Evolutionary conservation across 108 stramenopile species (phyloP), one percentile per base, ranked within the genome.

Genomic region (Nitzschia putrida): DNA sequence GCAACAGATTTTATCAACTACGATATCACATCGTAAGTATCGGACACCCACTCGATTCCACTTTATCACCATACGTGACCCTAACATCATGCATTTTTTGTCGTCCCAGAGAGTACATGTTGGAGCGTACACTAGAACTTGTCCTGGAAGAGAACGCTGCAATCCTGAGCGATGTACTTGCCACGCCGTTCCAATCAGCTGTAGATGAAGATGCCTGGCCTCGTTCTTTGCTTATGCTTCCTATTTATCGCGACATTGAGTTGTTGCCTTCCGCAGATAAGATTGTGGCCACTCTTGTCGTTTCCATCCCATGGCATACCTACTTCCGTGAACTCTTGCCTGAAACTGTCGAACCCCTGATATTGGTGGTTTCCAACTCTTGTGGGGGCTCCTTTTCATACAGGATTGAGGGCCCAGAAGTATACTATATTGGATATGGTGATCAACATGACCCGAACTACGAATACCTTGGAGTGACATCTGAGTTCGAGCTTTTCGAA

Each of bases 371-470:
- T 16, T 47, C 70, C 2, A 80, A 80, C 57, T 22, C 57, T 18
- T 77, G 79, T 44, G 42, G 26, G 8, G 60, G 77, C 24, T 7
- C 41, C 18, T 77, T 69, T 37, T 77, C 79, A 0, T 83, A 73
- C 24, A n/a, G 37, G 9, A 38, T 82, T 14, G 58, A 71, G 20
- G 81, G 81, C 25, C 18, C 20, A 7, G 49, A 65, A 2, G 69
- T 54, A 3, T 61, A 18, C 2, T 71, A 53, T 38, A 10, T 77
- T 16, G 81, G 81, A 2, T 7, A 0, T 5, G 75, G 68, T 13
- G 75, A 76, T 64, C 53, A 37, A 6, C 68, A 76, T 39, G 45
- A 76, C 23, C n/a, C 59, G 20, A 39, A 24, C 9, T 76, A 51
- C 54, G 61, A 69, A 38, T 13, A 61, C 26, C 13, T 39, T 11